Percentiles rank a stretch among this genome's conserved stretches.
phyloP scores from a whole-genome alignment of 257 asterid genomes.

The Solanum sparsipilum region DNA sequence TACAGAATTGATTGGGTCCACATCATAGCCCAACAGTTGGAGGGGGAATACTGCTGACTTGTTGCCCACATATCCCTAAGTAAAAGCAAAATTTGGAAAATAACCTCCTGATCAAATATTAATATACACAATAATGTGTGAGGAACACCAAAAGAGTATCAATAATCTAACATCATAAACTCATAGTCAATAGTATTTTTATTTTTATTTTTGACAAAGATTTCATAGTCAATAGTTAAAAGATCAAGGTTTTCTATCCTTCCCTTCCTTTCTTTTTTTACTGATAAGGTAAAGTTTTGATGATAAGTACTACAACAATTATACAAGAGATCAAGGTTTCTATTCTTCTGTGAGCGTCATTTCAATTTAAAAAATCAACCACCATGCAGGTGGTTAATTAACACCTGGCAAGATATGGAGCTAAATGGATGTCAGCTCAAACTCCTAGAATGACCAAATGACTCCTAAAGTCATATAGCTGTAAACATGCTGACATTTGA shows the following conservation, averaged over 20 bases:
- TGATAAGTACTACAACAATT: not conserved
- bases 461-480: not conserved
- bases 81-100: slow-evolving; percentile 1
- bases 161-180: not conserved
- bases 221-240: not conserved
- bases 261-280: not conserved
- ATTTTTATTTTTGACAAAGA: not conserved
- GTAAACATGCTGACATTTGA: not conserved
- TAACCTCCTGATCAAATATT: not conserved
- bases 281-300: not conserved
- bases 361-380: not conserved
- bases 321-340: not conserved
- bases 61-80: slow-evolving; percentile 95
- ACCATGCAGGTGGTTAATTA: not conserved
- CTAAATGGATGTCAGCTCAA: not conserved
- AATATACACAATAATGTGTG: not conserved
- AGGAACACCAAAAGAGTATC: not conserved
- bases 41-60: slow-evolving; percentile 97
- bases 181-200: not conserved
- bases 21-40: slow-evolving; percentile 91
- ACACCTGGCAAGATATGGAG: not conserved
- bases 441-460: not conserved
- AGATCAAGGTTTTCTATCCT: not conserved
- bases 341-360: not conserved
- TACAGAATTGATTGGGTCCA: slow-evolving; percentile 92